A percentile compares a stretch with the other conserved stretches of the same genome.
phyloP scores from a whole-genome alignment of 345 rosid species.

The Ceriops tagal region DNA sequence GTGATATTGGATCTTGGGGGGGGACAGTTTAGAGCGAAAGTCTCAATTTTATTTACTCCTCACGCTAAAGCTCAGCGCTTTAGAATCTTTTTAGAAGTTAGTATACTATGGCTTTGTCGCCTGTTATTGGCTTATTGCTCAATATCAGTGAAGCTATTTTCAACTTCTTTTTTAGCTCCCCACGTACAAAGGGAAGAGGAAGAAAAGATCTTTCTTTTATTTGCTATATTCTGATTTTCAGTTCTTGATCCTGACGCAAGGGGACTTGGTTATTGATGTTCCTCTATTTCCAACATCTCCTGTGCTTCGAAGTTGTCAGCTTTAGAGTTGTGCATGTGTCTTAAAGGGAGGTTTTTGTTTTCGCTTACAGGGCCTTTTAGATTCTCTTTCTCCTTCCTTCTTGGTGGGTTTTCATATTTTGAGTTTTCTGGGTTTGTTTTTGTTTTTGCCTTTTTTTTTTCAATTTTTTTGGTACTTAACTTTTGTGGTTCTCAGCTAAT shows the following conservation, averaged over 20 bases:
- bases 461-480: not conserved
- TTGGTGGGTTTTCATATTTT: not conserved
- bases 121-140: not conserved
- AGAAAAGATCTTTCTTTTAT: not conserved
- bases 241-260: not conserved
- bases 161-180: not conserved
- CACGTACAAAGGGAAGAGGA: not conserved
- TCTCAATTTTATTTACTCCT: conserved; percentile 22
- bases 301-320: conserved; percentile 16
- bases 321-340: not conserved
- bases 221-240: not conserved
- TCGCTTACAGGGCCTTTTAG: conserved; percentile 9
- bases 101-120: conserved; percentile 24
- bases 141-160: not conserved
- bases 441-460: not conserved
- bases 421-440: not conserved
- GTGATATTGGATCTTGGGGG: conserved; percentile 33
- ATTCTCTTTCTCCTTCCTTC: conserved; percentile 13
- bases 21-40: conserved; percentile 22
- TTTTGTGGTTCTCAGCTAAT: not conserved
- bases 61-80: conserved; percentile 17
- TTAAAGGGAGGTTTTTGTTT: conserved; percentile 1
- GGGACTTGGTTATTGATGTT: not conserved
- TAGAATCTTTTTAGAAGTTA: conserved; percentile 7
- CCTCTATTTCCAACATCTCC: too few species aligned